Base-by-base conservation (phyloP, 805 yeast genomes). In the Yarrowia osloensis region DNA sequence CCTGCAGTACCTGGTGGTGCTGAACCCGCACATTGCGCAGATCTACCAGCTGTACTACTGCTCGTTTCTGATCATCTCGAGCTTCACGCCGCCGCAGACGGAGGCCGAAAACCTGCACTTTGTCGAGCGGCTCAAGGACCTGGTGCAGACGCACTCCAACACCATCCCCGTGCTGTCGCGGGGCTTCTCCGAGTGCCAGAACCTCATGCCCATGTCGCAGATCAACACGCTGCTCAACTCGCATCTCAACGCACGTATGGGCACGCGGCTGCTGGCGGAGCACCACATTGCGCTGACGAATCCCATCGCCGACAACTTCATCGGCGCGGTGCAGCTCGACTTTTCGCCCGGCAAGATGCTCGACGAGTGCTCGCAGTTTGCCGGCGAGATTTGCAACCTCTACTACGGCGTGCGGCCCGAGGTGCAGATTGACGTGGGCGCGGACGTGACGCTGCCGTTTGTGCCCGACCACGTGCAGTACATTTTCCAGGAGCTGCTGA, bases 401-500 rank as follows among this genome's bases (percentile, higher is more conserved):
- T 91, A 92, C 76, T 94, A 91, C 73, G 97, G 94, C 72, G 88
- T 86, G 71, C 80, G 84, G 13, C 89, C 93, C 2, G 82, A 84
- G 1, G 75, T 91, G 22, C 74, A 77, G 26, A 82, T 92, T 29
- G 87, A 88, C 54, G 67, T 35, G n/a, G 85, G 86, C n/a, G 79
- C 78, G 37, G 84, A 85, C 26, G 80, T 90, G 17, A 77, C 79
- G 26, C 86, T 93, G 74, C 94, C 97, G 0, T 94, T 91, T 75
- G 88, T 94, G 50, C 91, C 95, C 22, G 87, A 88, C 52, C 97
- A 93, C 74, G 77, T 95, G 65, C 97, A 94, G 74, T 94, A 95
- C 74, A 86, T 94, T 59, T 80, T 92, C 67, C 90, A 90, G 24
- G 99, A 94, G 77, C 78, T 94, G 22, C 81, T 94, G 71, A 94